Conservation (phyloP, 2,329 filamentous ascomycete species). For the Trichoderma hamatum region DNA sequence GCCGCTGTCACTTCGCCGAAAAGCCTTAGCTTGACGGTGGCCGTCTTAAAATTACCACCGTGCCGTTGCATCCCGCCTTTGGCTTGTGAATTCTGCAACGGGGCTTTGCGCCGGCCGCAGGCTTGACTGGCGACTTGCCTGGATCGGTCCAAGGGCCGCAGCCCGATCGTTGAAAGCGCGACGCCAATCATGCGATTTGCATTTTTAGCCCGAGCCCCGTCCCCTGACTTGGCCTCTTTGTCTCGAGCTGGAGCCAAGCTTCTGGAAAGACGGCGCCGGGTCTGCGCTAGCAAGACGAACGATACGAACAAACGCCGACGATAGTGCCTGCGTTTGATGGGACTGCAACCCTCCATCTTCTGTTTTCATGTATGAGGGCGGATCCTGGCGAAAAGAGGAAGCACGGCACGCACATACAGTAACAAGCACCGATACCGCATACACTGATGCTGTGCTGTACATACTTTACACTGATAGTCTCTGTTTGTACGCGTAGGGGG, state of each 20-base stretch:
- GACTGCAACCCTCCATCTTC: background rate
- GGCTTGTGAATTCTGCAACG: slow-evolving; percentile 1
- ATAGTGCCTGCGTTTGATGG: background rate
- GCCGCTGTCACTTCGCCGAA: slow-evolving; percentile 22
- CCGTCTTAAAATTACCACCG: slow-evolving; percentile 1
- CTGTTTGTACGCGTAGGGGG: background rate
- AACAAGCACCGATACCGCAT: background rate
- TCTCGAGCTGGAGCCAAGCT: slow-evolving; percentile 15
- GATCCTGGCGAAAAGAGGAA: background rate
- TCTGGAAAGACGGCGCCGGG: slow-evolving; percentile 12
- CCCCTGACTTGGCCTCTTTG: slow-evolving; percentile 15
- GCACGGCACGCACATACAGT: background rate
- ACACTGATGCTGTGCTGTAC: too few relatives aligned
- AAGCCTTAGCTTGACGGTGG: slow-evolving; percentile 3
- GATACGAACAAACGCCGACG: background rate
- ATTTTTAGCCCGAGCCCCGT: slow-evolving; percentile 10
- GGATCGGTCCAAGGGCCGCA: slow-evolving; percentile 20
- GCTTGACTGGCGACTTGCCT: slow-evolving; percentile 1
- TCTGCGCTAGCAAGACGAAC: background rate
- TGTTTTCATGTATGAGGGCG: background rate
- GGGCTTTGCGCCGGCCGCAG: slow-evolving; percentile 1
- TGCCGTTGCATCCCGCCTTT: background rate
- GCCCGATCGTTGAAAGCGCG: slow-evolving; percentile 20
- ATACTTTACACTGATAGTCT: too few relatives aligned
- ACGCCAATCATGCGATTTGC: slow-evolving; percentile 19